phyloP scores from a whole-genome alignment of 805 yeast genomes.

The Kazachstania africana region DNA sequence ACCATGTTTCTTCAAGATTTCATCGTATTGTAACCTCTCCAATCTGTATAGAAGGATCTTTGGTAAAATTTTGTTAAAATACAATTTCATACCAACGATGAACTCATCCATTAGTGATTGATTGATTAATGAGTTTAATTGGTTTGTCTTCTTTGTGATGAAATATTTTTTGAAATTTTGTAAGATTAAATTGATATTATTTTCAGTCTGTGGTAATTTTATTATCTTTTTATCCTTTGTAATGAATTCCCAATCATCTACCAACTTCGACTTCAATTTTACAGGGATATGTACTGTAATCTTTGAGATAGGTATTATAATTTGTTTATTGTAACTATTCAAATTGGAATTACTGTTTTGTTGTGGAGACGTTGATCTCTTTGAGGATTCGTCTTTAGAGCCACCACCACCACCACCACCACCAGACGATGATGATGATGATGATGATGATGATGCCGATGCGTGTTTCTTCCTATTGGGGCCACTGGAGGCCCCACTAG shows the following conservation, averaged over 20 bases:
- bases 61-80: conserved; percentile 57
- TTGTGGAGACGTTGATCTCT: background rate
- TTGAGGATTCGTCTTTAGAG: background rate
- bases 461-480: conserved; percentile 14
- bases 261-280: conserved; percentile 55
- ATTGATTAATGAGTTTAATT: conserved; percentile 8
- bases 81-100: conserved; percentile 53
- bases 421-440: background rate
- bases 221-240: conserved; percentile 71
- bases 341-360: background rate
- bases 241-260: conserved; percentile 88
- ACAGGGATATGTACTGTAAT: conserved; percentile 51
- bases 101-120: conserved; percentile 54
- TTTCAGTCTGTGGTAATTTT: conserved; percentile 41
- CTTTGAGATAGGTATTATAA: conserved; percentile 17
- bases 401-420: no score
- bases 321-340: background rate
- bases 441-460: background rate
- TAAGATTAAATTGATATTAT: conserved; percentile 41
- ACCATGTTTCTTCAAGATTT: conserved; percentile 8
- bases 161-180: conserved; percentile 33
- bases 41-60: conserved; percentile 20
- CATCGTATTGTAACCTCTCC: conserved; percentile 22
- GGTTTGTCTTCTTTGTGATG: conserved; percentile 9
- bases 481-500: conserved; percentile 1